A percentile compares a stretch with the other conserved stretches of the same genome.
These are phyloP conservation scores for Glycine latifolia DNA, from an alignment of 306 rosid species.

Conservation along the genomic window DNA sequence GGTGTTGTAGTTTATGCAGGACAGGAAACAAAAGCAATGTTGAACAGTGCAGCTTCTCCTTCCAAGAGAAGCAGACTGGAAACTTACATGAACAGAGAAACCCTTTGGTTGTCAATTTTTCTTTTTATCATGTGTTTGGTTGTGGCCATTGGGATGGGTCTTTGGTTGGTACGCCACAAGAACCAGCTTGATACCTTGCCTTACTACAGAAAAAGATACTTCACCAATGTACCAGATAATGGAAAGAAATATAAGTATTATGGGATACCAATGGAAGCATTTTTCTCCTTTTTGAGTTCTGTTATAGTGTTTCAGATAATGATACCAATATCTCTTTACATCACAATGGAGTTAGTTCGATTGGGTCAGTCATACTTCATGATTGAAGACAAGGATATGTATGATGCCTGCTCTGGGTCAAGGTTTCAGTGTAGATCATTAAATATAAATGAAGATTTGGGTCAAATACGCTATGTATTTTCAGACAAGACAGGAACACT, in stretches of 20 bases:
- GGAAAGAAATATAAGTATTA: constrained; percentile 72
- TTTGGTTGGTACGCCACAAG: constrained; percentile 79
- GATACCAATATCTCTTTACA: constrained; percentile 98
- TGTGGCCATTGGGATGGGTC: constrained; percentile 86
- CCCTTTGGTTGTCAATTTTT: constrained; percentile 88
- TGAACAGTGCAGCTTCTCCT: constrained; percentile 94
- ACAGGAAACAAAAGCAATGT: constrained; percentile 97
- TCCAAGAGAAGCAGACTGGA: constrained; percentile 93
- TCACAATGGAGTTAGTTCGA: constrained; percentile 96
- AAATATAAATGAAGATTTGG: constrained; percentile 97
- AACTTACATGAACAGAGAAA: constrained; percentile 91
- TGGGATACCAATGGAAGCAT: constrained; percentile 87
- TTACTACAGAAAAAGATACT: constrained; percentile 78
- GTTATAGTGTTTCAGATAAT: constrained; percentile 97
- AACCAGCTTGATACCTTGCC: constrained; percentile 83
- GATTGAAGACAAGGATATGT: constrained; percentile 90
- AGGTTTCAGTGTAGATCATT: constrained; percentile 99
- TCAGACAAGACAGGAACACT: constrained; percentile 99
- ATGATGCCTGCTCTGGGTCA: constrained; percentile 65
- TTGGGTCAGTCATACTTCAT: constrained; percentile 98
- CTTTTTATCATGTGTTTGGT: constrained; percentile 86
- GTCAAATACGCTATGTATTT: constrained; percentile 90
- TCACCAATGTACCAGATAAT: constrained; percentile 52
- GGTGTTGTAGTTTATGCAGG: constrained; percentile 99
- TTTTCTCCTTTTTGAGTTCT: constrained; percentile 95